Base-by-base conservation (phyloP, 257 asterid genomes). In the Coffea canephora region DNA sequence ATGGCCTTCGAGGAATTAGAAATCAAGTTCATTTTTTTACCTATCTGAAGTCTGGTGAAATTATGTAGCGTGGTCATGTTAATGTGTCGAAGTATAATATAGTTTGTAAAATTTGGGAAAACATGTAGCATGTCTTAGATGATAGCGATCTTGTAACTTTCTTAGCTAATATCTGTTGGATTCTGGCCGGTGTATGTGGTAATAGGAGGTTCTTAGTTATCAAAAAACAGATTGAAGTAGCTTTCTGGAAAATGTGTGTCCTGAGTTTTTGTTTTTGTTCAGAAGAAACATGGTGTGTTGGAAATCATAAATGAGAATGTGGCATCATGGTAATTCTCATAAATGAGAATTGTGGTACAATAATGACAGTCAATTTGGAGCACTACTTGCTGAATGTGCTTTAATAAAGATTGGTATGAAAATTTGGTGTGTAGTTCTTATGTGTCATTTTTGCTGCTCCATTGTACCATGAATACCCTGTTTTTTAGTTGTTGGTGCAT, bases 191-290 rank as follows among this genome's bases (percentile, higher is more conserved):
- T 11, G 31, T n/a, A 23, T 62, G 25, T 41, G 57, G 69, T 4
- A 41, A 57, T 50, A 57, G 12, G 25, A 41, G 71, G 23, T 62
- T 23, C 41, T 69, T 21, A 9, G 19, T 70, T 1, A n/a, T 8
- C 46, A 64, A 77, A 66, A 65, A 11, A 10, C 72, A 64, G 69
- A 69, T 49, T 54, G 77, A 74, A 34, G 54, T 74, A 18, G 25
- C 65, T 6, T 59, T 5, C 36, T 55, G 19, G 23, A 69, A 16
- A 69, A 5, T 78, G n/a, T 48, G 14, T 23, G 15, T 69, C 41
- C 25, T 57, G 77, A 14, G 13, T 75, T 75, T 50, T 39, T 75
- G n/a, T 52, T 41, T 2, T 59, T n/a, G 71, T 19, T 41, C 15
- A 41, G 27, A 10, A 59, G 54, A 4, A 23, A 75, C 27, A 69